Conservation (phyloP, 352 stramenopile species). For the Globisporangium alternatum region DNA sequence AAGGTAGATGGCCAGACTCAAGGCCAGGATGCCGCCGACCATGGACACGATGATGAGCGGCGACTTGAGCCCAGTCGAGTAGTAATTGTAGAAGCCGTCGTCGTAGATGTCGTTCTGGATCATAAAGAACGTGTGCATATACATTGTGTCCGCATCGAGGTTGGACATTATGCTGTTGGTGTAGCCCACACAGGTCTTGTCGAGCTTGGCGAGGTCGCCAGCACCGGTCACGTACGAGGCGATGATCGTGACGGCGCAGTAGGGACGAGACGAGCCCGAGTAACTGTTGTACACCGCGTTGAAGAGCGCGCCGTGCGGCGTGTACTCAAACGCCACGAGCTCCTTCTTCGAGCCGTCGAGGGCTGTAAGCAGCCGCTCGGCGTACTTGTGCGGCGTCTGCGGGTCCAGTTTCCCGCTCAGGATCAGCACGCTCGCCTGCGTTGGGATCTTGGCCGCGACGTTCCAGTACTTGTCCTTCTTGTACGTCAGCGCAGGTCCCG, state of each 20-base stretch:
- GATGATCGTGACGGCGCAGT: slow-evolving; percentile 26
- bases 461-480: slow-evolving; percentile 43
- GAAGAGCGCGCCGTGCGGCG: not conserved
- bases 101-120: not conserved
- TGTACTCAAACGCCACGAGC: not conserved
- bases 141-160: not conserved
- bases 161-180: not conserved
- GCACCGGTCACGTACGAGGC: slow-evolving; percentile 29
- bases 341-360: slow-evolving; percentile 33
- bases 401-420: slow-evolving; percentile 49
- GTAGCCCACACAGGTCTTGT: not conserved
- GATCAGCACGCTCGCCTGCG: slow-evolving; percentile 38
- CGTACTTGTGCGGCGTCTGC: slow-evolving; percentile 51
- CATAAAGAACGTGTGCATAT: not conserved
- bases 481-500: not conserved
- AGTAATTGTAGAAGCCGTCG: not conserved
- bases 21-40: not conserved
- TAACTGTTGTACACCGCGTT: not conserved
- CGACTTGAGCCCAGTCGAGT: not conserved
- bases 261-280: not conserved
- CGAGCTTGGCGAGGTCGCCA: not conserved
- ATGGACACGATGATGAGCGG: not conserved
- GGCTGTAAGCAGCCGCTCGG: slow-evolving; percentile 27
- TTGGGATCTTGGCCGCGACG: slow-evolving; percentile 30
- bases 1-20: not conserved